Conservation (phyloP, 108 stramenopile species). For the Cyclotella atomus region DNA sequence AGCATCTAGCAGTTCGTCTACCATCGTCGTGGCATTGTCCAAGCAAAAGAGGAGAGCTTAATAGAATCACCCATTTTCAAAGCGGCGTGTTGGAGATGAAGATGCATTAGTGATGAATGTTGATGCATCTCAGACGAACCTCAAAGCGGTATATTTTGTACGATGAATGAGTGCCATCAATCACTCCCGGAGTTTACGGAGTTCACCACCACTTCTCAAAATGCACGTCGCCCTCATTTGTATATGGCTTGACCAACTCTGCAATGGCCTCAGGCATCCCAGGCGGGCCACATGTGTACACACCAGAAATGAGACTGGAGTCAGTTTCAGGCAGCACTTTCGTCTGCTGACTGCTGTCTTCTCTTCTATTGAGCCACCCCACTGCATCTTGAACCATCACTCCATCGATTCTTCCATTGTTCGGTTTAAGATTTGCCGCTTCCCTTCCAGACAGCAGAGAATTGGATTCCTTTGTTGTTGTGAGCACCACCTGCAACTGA, state of each 20-base stretch:
- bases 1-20: too few species aligned
- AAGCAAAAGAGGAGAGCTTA: too few species aligned
- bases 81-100: too few species aligned
- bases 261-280: constrained; percentile 16
- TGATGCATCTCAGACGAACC: too few species aligned
- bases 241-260: background rate
- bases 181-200: too few species aligned
- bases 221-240: constrained; percentile 11
- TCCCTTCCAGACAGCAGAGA: background rate
- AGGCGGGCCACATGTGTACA: constrained; percentile 24
- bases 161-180: too few species aligned
- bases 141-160: too few species aligned
- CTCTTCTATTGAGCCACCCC: background rate
- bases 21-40: too few species aligned
- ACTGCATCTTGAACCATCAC: constrained; percentile 16
- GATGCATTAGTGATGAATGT: too few species aligned
- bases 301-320: constrained; percentile 5
- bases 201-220: constrained; percentile 40
- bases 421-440: background rate
- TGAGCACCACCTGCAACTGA: constrained; percentile 12
- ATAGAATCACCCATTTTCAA: too few species aligned
- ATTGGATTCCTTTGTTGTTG: constrained; percentile 3
- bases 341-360: background rate
- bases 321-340: too few species aligned
- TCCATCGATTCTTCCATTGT: constrained; percentile 16